Conservation (phyloP, 768 basidiomycete species). For the Crassisporium funariophilum region DNA sequence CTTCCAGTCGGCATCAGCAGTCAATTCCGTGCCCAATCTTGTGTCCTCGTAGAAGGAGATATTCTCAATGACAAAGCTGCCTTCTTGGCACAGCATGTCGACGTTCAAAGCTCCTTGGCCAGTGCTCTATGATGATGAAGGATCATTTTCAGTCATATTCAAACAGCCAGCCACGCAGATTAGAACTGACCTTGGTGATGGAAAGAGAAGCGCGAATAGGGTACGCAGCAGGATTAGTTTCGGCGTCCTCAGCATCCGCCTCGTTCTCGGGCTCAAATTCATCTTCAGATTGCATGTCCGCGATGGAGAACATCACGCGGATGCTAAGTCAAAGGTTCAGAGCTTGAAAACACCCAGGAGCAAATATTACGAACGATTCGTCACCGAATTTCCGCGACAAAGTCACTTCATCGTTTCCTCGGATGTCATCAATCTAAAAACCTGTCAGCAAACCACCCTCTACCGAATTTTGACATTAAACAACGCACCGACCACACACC, state of each 20-base stretch:
- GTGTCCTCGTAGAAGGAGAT: slow-evolving; percentile 81
- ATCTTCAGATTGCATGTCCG: slow-evolving; percentile 68
- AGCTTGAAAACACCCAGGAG: background rate
- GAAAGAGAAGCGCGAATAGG: slow-evolving; percentile 81
- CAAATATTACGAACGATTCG: slow-evolving; percentile 64
- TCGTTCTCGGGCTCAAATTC: slow-evolving; percentile 32
- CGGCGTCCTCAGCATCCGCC: slow-evolving; percentile 9
- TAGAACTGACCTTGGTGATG: slow-evolving; percentile 70
- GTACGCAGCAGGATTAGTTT: slow-evolving; percentile 45
- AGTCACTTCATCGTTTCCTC: slow-evolving; percentile 79
- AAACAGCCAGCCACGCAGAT: background rate
- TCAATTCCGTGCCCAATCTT: slow-evolving; percentile 72
- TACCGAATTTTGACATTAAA: background rate
- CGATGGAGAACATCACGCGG: slow-evolving; percentile 90
- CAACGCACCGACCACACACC: slow-evolving; percentile 77
- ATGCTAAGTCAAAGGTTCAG: slow-evolving; percentile 51
- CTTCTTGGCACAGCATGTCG: slow-evolving; percentile 79
- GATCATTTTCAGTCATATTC: background rate
- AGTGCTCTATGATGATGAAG: slow-evolving; percentile 37
- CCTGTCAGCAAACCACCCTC: slow-evolving; percentile 2
- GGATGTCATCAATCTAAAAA: slow-evolving; percentile 64
- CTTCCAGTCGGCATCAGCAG: slow-evolving; percentile 92
- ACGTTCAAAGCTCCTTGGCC: slow-evolving; percentile 71
- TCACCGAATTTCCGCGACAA: slow-evolving; percentile 87
- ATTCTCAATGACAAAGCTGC: slow-evolving; percentile 84